Evolutionary conservation across 768 basidiomycete genomes (phyloP), one percentile per base, ranked within the genome.

Genomic region (Lentinus brumalis): DNA sequence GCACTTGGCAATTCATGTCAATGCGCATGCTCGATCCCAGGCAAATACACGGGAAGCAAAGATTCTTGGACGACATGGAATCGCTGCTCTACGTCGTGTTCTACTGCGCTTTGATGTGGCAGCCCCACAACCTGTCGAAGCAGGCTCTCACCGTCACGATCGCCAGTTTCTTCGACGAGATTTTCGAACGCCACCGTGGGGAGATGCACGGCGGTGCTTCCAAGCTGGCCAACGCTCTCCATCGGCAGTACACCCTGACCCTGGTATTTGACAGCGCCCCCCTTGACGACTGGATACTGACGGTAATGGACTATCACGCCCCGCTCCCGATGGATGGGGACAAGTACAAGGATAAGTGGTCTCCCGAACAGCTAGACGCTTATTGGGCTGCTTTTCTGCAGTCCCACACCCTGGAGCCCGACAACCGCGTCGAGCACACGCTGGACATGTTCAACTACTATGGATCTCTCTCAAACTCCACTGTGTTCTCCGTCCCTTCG

Each of bases 371-470:
- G 11, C 12, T 56, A 4, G 45, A 56, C 35, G 18, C 12, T n/a
- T 56, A 32, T 35, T 56, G 55, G 55, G 18, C 55, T 8, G n/a
- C 26, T 5, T 56, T 56, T 32, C 55, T 56, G 18, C 31, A 35
- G 45, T 38, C 55, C 7, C 30, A 40, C 32, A 29, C 31, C 18
- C 45, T 56, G 31, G 45, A 47, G 10, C 42, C n/a, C 31, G 31
- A 47, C 32, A 40, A 56, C 30, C 55, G 55, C n/a, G 32, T 56
- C 55, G 46, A 38, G 8, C 55, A 56, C 45, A 45, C 44, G 7
- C 44, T 45, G 21, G 21, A 26, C 21, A 26, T 26, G 21, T 26
- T 26, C 21, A 26, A 26, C 21, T 26, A 26, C 21, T 26, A 26
- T 26, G 21, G 21, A 26, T 26, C 21, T 26, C 21, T 26, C 21